Conservation (phyloP, 2,329 filamentous ascomycete genomes). For the Fusarium humuli region DNA sequence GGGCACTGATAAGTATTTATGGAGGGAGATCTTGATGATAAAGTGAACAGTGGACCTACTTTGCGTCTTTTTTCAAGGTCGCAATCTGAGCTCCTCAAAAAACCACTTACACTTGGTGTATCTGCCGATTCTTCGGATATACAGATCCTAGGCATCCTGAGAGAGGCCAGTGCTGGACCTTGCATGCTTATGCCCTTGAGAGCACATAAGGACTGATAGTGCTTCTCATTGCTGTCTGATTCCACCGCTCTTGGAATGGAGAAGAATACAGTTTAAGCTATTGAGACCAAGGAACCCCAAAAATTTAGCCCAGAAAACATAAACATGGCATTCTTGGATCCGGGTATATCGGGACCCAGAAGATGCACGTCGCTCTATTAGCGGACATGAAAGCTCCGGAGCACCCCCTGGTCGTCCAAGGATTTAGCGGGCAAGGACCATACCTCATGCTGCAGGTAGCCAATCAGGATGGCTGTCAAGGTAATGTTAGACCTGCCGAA, state of each 20-base stretch:
- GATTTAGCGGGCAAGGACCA: constrained; percentile 13
- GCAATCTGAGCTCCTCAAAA: not conserved
- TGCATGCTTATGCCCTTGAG: not conserved
- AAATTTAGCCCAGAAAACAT: not conserved
- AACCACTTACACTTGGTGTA: not conserved
- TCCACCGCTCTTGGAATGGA: not conserved
- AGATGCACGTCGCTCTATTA: constrained; percentile 26
- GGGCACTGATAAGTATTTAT: not conserved
- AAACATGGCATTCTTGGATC: constrained; percentile 29
- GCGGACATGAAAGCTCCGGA: constrained; percentile 33
- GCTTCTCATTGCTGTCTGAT: not conserved
- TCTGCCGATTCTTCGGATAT: not conserved
- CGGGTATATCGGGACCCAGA: constrained; percentile 25
- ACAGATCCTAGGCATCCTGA: not conserved
- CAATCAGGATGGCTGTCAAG: constrained; percentile 19
- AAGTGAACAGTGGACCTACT: not conserved
- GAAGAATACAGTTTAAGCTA: not conserved
- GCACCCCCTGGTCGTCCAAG: constrained; percentile 4
- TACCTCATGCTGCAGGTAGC: not conserved
- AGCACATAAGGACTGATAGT: not conserved
- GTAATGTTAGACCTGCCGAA: constrained; percentile 38
- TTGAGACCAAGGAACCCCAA: not conserved
- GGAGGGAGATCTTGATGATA: not conserved
- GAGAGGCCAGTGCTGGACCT: not conserved
- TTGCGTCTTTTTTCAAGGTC: not conserved